Conservation (phyloP, 1,284 basidiomycete species). For the Polyporus tsugae region DNA sequence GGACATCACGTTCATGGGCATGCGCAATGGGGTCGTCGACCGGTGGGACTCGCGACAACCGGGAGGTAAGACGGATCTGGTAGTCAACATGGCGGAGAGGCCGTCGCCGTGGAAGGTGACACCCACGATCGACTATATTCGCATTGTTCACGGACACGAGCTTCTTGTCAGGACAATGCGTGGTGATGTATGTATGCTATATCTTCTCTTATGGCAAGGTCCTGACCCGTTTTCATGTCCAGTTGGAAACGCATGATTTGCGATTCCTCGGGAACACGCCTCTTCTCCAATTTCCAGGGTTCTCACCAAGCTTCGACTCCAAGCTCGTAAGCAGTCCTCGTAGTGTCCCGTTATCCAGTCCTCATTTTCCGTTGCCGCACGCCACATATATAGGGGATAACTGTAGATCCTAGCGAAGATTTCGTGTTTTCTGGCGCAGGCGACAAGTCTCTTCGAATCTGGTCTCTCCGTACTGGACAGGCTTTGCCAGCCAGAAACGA, state of each 20-base stretch:
- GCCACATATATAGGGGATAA: constrained; percentile 57
- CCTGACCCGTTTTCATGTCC: too few relatives aligned
- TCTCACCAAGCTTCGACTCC: constrained; percentile 60
- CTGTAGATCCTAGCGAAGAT: constrained; percentile 63
- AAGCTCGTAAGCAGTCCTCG: constrained; percentile 53
- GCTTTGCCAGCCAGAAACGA: constrained; percentile 12
- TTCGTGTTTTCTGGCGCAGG: constrained; percentile 80
- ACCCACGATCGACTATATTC: constrained; percentile 42
- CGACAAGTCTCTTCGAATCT: constrained; percentile 66
- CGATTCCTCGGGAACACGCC: constrained; percentile 60
- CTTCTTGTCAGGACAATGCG: constrained; percentile 66
- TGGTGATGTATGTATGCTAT: constrained; percentile 58
- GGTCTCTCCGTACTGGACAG: constrained; percentile 67
- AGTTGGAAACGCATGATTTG: constrained; percentile 74
- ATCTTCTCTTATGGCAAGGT: not conserved
- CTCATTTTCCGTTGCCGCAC: not conserved
- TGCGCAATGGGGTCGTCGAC: constrained; percentile 26
- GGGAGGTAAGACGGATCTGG: constrained; percentile 11
- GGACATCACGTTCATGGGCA: constrained; percentile 27
- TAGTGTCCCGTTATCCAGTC: not conserved
- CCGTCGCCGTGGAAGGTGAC: constrained; percentile 39
- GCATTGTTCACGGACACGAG: constrained; percentile 56
- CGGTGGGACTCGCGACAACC: constrained; percentile 29
- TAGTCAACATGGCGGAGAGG: constrained; percentile 42
- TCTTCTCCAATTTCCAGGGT: constrained; percentile 57